Percentiles rank a stretch among this genome's conserved stretches.
These are phyloP conservation scores for Tulasnella sp. DNA, from an alignment of 768 basidiomycete genomes.

Conservation along the genomic window DNA sequence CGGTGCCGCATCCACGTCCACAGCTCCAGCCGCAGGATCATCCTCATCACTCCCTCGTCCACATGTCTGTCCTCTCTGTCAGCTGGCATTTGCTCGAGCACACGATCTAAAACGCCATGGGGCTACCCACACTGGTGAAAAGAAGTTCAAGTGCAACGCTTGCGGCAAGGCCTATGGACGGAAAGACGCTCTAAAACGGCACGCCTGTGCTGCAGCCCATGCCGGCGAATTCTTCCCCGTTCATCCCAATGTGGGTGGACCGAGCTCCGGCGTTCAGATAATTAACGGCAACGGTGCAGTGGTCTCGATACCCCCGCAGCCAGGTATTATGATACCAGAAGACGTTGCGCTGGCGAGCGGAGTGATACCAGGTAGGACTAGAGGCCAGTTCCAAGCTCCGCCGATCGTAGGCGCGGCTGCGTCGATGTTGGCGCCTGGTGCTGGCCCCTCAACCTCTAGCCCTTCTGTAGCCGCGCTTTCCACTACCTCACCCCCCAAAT, in stretches of 20 bases:
- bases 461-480: not conserved
- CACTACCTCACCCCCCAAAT: not conserved
- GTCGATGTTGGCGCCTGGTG: slow-evolving; percentile 2
- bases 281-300: slow-evolving; percentile 19
- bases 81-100: slow-evolving; percentile 31
- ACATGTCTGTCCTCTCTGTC: slow-evolving; percentile 32
- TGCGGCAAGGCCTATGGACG: slow-evolving; percentile 30
- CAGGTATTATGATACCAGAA: not conserved
- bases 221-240: slow-evolving; percentile 25
- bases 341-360: slow-evolving; percentile 1
- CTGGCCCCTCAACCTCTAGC: not conserved
- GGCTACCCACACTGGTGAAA: slow-evolving; percentile 31
- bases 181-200: slow-evolving; percentile 32
- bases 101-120: slow-evolving; percentile 31
- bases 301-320: not conserved
- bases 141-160: slow-evolving; percentile 18
- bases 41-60: slow-evolving; percentile 14
- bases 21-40: not conserved
- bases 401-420: slow-evolving; percentile 31
- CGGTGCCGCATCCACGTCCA: not conserved
- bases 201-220: slow-evolving; percentile 21
- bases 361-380: not conserved
- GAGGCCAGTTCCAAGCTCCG: slow-evolving; percentile 28
- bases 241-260: not conserved
- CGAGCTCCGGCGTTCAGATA: not conserved